A percentile compares a stretch with the other conserved stretches of the same genome.
Evolutionary conservation across 1,284 basidiomycete species (phyloP).

Genomic region (Peniophora sp.): DNA sequence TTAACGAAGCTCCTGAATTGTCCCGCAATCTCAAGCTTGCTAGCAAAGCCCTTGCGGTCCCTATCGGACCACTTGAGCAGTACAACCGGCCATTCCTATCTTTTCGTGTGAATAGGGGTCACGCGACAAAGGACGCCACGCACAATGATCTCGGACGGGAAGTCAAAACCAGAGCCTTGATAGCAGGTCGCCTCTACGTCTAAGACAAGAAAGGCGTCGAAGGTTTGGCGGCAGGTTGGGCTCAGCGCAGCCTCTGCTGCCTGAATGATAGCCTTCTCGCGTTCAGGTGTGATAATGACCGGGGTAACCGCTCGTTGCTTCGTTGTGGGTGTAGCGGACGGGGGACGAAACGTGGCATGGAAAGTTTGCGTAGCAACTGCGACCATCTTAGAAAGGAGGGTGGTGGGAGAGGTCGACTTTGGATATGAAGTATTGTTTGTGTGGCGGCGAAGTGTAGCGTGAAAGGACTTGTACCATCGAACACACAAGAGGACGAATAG

Average conservation of each 20-base stretch:
- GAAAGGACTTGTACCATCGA: conserved; percentile 4
- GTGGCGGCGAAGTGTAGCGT: background rate
- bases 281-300: too few species aligned
- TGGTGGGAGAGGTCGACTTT: background rate
- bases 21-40: conserved; percentile 57
- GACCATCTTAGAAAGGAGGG: conserved; percentile 1
- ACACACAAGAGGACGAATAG: background rate
- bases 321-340: too few species aligned
- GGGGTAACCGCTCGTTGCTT: too few species aligned
- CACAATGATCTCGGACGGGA: conserved; percentile 86
- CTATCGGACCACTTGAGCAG: conserved; percentile 78
- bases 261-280: too few species aligned
- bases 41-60: conserved; percentile 40
- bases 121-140: conserved; percentile 21
- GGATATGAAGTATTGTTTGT: background rate
- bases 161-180: conserved; percentile 31
- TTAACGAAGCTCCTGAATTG: conserved; percentile 86
- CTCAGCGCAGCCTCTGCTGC: too few species aligned
- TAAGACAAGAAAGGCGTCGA: conserved; percentile 67
- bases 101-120: conserved; percentile 8
- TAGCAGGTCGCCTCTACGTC: conserved; percentile 92
- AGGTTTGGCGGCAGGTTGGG: conserved; percentile 38
- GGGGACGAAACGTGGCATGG: too few species aligned
- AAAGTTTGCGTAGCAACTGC: background rate
- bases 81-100: conserved; percentile 82